Base-by-base conservation (phyloP, 2,329 filamentous ascomycete species). In the Hymenoscyphus fructigenus region DNA sequence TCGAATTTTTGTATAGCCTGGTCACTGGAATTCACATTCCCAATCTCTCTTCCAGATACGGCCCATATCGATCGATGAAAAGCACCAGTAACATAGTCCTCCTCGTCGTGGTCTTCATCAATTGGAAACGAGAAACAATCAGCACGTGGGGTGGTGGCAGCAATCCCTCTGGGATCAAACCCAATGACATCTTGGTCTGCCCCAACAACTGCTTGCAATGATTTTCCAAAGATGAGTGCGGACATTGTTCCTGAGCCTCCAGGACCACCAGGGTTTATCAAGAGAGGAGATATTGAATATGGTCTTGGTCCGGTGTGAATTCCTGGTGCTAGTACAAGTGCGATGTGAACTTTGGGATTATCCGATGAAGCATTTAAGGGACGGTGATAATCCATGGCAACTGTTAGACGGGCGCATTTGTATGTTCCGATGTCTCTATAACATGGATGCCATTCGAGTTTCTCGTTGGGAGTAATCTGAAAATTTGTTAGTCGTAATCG, bases 181-280 rank as follows among this genome's bases (percentile, higher is more conserved):
- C 80, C 78, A 64, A 85, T 77, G 2, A 85, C 75, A 57, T 85
- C 82, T 72, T 81, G 78, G 66, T 83, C 81, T 2, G 74, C 72
- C 7, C 82, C 82, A 0, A 82, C 77, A 34, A 84, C 77, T 5
- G 76, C 75, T 68, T 83, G 55, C 79, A 64, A 5, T 71, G 64
- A 12, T 69, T 69, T 2, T 75, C 79, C 26, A 71, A 71, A 20
- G 9, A 20, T 28, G 12, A 64, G 56, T 29, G 67, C 36, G 20
- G 57, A 57, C 7, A 32, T 32, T 15, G 70, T 62, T 17, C 66
- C 68, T 20, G 67, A 64, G n/a, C 56, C 60, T 17, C 70, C 70
- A 20, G 70, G 70, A 17, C 70, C 70, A 29, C 70, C 69, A 23
- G 67, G 67, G 44, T 71, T 71, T 17, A 62, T 61, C 10, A 71